phyloP scores from a whole-genome alignment of 441 rosid genomes.

The Pelargonium australe region DNA sequence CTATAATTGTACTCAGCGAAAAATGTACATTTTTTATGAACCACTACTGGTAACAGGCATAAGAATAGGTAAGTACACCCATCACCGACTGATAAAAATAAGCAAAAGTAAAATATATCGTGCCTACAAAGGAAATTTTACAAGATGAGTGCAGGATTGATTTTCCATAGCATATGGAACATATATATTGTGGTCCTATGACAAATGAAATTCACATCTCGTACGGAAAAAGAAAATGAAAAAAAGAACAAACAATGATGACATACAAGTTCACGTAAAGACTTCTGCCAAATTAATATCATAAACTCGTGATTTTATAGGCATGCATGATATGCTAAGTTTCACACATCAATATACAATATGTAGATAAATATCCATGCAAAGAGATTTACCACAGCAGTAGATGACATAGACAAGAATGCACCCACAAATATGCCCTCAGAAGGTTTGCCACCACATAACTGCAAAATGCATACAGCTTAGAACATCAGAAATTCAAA shows the following conservation, averaged over 20 bases:
- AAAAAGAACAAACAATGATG: not conserved
- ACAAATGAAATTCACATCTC: too few relatives aligned
- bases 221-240: not conserved
- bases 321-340: not conserved
- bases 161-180: too few relatives aligned
- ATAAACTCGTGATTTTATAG: not conserved
- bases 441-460: slow-evolving; percentile 28
- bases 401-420: slow-evolving; percentile 29
- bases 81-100: not conserved
- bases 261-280: not conserved
- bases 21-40: not conserved
- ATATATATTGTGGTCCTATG: too few relatives aligned
- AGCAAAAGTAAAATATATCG: too few relatives aligned
- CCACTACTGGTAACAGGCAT: not conserved
- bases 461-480: slow-evolving; percentile 10
- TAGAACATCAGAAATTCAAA: not conserved
- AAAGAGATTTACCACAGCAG: slow-evolving; percentile 14
- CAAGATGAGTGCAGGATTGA: too few relatives aligned
- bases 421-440: slow-evolving; percentile 31
- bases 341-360: not conserved
- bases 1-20: not conserved
- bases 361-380: not conserved
- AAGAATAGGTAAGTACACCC: too few relatives aligned
- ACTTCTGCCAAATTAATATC: not conserved
- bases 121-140: too few relatives aligned